These are phyloP conservation scores for Phialemonium atrogriseum DNA, from an alignment of 2,329 filamentous ascomycete species.

Conservation along the genomic window DNA sequence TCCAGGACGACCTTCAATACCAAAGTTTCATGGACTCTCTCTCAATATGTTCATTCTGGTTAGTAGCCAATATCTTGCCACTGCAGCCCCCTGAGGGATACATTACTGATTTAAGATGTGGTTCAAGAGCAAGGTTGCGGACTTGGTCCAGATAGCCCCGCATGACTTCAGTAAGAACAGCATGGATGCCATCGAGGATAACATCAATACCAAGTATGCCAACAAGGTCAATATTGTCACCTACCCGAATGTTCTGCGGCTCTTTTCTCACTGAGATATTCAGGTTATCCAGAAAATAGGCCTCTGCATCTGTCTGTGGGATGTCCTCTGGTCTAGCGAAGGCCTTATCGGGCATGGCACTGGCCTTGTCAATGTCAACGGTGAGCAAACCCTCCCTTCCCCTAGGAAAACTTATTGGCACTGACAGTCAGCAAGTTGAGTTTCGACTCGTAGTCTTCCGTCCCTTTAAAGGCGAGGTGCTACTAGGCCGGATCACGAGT, in stretches of 20 bases:
- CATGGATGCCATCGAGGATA: conserved; percentile 82
- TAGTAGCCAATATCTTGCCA: no score
- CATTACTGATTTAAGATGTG: not conserved
- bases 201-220: conserved; percentile 93
- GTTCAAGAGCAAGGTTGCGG: conserved; percentile 83
- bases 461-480: conserved; percentile 89
- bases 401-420: not conserved
- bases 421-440: conserved; percentile 52
- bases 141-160: conserved; percentile 87
- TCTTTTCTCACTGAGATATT: not conserved
- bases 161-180: conserved; percentile 81
- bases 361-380: conserved; percentile 89
- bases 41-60: conserved; percentile 46
- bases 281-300: conserved; percentile 88
- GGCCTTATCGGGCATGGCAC: conserved; percentile 89
- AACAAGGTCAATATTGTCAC: conserved; percentile 62
- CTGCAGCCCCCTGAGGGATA: no score
- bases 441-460: conserved; percentile 92
- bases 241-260: no score
- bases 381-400: conserved; percentile 33
- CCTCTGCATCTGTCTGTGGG: conserved; percentile 88
- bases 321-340: conserved; percentile 81
- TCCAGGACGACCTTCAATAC: no score
- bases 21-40: no score
- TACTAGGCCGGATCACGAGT: conserved; percentile 75